Percentiles rank a stretch among this genome's conserved stretches.
Conservation (phyloP, 441 rosid genomes). For the Jatropha podagrica region DNA sequence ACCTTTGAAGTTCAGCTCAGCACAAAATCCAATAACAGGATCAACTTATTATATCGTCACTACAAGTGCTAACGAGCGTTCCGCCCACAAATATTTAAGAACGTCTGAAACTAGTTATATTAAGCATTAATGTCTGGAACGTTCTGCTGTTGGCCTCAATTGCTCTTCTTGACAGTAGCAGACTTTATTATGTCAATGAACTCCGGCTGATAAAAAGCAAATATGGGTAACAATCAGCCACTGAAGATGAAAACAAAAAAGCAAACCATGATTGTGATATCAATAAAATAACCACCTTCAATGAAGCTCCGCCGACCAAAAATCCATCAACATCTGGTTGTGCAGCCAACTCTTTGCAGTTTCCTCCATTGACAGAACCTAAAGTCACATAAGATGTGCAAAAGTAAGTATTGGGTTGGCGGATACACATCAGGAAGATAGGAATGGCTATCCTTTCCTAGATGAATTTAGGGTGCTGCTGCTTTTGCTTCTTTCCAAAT, state of each 20-base stretch:
- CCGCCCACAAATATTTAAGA: background rate
- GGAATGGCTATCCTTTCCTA: background rate
- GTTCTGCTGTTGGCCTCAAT: constrained; percentile 7
- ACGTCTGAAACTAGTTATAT: background rate
- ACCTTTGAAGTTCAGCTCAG: background rate
- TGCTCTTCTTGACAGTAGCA: constrained; percentile 49
- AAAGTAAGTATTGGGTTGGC: constrained; percentile 7
- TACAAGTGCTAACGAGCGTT: background rate
- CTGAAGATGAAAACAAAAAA: background rate
- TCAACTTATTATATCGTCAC: background rate
- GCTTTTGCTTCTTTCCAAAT: background rate
- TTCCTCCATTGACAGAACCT: constrained; percentile 72
- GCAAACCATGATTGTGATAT: background rate
- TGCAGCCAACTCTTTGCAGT: constrained; percentile 61
- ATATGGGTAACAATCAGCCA: background rate
- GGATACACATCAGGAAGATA: background rate
- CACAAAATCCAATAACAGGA: background rate
- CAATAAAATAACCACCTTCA: constrained; percentile 46
- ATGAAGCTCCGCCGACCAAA: constrained; percentile 80
- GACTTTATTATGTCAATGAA: constrained; percentile 65
- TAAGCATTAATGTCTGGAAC: background rate
- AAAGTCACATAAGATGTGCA: background rate
- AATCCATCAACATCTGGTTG: constrained; percentile 72
- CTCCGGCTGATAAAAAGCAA: constrained; percentile 45
- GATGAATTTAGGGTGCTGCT: too few species aligned